Evolutionary conservation across 2,329 filamentous ascomycete genomes (phyloP).

Genomic region (Penicillium sp.): DNA sequence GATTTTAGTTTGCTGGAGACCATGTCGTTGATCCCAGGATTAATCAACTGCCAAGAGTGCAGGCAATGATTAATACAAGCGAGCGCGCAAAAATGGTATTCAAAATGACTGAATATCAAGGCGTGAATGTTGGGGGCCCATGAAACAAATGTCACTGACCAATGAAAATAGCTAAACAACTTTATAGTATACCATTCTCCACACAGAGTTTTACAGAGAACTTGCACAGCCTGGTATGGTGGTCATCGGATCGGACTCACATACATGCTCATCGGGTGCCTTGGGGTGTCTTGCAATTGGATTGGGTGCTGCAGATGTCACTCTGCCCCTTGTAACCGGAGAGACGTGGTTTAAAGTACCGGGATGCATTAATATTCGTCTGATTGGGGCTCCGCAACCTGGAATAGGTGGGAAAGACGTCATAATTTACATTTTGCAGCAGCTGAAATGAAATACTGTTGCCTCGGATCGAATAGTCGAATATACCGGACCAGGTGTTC

Average conservation of each 20-base stretch:
- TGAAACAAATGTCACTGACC: too few species aligned
- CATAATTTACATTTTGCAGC: conserved; percentile 52
- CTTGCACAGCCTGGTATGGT: conserved; percentile 53
- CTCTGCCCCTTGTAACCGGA: conserved; percentile 53
- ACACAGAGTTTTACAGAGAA: conserved; percentile 55
- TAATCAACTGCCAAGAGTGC: conserved; percentile 42
- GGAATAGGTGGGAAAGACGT: conserved; percentile 56
- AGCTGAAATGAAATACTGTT: conserved; percentile 56
- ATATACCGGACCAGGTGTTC: conserved; percentile 50
- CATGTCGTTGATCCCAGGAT: conserved; percentile 56
- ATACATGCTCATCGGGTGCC: conserved; percentile 53
- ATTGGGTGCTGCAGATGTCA: conserved; percentile 54
- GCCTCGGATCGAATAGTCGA: conserved; percentile 54
- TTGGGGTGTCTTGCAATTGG: conserved; percentile 53
- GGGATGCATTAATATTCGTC: conserved; percentile 48
- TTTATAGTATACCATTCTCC: conserved; percentile 48
- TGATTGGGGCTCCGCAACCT: conserved; percentile 42
- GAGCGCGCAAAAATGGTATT: conserved; percentile 47
- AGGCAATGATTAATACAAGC: conserved; percentile 42
- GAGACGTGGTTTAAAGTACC: conserved; percentile 57
- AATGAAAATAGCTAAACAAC: not conserved
- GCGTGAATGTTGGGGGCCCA: conserved; percentile 37
- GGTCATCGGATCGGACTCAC: conserved; percentile 53
- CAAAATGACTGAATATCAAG: conserved; percentile 53
- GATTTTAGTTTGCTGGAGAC: conserved; percentile 58